Evolutionary conservation across 2,329 filamentous ascomycete species (phyloP), one percentile per base, ranked within the genome.

Genomic region (Didymella glomerata): DNA sequence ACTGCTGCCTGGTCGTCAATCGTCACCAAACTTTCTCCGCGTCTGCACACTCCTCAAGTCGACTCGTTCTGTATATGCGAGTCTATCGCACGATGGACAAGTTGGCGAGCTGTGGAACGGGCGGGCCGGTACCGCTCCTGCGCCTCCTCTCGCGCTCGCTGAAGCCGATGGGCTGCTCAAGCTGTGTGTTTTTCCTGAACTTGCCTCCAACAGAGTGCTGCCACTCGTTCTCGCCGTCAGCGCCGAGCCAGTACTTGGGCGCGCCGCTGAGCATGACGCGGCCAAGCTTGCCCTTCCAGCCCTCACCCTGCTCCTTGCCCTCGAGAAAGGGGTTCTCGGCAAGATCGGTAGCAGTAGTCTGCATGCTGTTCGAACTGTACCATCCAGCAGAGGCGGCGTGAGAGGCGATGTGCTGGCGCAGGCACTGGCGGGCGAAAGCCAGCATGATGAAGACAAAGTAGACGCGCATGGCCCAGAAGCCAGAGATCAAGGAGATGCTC

Each of bases 371-470:
- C 16, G 70, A 68, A 52, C 55, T 70, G 66, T 74, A 75, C 65
- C 80, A 81, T n/a, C 81, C 78, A 14, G 80, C 70, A 22, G 66
- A 69, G 7, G 80, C 80, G 16, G 81, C 76, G 64, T 73, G 78
- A 30, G 71, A 70, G 32, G 84, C 79, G 48, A 90, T 83, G 74
- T 91, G 87, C 66, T 88, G 88, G 59, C 90, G 85, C 48, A 97
- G 79, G 14, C 91, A 89, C 72, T 89, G 86, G 63, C 92, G 86
- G 3, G 93, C 92, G 76, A 91, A 95, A 7, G 91, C 88, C 78
- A 96, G 88, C 75, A 96, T 87, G 53, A 97, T 85, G 36, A 97
- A 81, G 66, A 90, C 87, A 69, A 96, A 93, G 80, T 97, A 97
- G 28, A 93, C 77, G 28, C 93, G 85, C 40, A 96, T 82, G 13